These are phyloP conservation scores for Trametes versicolor DNA, from an alignment of 1,284 basidiomycete species.

Conservation along the genomic window DNA sequence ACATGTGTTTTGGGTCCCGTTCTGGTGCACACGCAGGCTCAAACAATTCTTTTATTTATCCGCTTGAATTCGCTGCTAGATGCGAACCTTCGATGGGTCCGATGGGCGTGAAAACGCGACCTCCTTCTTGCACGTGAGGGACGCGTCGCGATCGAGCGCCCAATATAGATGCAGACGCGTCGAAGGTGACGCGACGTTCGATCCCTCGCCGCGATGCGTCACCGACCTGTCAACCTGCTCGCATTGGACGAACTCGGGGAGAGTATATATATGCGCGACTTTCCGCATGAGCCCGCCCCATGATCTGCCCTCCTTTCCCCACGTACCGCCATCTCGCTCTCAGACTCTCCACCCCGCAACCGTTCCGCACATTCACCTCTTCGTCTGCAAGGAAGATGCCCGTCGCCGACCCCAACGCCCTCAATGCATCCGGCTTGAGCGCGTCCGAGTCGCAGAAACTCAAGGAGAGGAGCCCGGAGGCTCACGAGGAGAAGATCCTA, in stretches of 20 bases:
- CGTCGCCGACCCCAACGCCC: constrained; percentile 37
- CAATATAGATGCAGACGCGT: constrained; percentile 5
- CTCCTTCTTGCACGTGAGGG: constrained; percentile 3
- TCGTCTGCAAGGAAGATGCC: constrained; percentile 41
- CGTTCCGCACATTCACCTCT: constrained; percentile 13
- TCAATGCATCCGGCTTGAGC: constrained; percentile 54
- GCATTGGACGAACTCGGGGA: not conserved
- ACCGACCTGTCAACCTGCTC: constrained; percentile 12
- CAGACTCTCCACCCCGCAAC: not conserved
- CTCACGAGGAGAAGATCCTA: constrained; percentile 52
- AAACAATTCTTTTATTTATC: too few species aligned
- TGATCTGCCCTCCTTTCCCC: constrained; percentile 23
- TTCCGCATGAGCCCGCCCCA: not conserved
- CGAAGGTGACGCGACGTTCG: constrained; percentile 22
- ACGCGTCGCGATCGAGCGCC: constrained; percentile 21
- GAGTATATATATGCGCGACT: constrained; percentile 7
- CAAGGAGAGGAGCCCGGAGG: constrained; percentile 48
- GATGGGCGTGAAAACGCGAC: not conserved
- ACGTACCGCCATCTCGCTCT: constrained; percentile 8
- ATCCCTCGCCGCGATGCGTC: constrained; percentile 27
- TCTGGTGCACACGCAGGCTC: too few species aligned
- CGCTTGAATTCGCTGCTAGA: too few species aligned
- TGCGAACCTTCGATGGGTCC: not conserved
- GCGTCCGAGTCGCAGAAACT: constrained; percentile 51
- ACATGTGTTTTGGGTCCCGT: not conserved